A percentile compares a stretch with the other conserved stretches of the same genome.
Evolutionary conservation across 345 rosid species (phyloP).

Genomic region (Rubroshorea leprosula): DNA sequence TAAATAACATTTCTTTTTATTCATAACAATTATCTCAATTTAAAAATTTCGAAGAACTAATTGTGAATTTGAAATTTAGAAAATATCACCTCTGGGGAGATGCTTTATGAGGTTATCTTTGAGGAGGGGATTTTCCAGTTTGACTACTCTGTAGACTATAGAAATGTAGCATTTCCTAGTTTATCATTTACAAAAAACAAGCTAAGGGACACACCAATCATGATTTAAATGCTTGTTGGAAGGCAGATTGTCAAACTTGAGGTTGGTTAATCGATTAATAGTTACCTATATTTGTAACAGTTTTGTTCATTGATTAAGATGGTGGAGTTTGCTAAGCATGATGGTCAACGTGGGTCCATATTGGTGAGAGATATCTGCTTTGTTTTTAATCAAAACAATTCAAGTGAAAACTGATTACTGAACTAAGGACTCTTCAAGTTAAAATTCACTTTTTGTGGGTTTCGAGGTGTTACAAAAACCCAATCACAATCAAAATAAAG

Average conservation of each 20-base stretch:
- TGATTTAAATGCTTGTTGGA: slow-evolving; percentile 24
- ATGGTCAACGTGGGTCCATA: too few species aligned
- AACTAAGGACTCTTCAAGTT: too few species aligned
- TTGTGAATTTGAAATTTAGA: too few species aligned
- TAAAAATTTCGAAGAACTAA: too few species aligned
- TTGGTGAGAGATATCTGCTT: too few species aligned
- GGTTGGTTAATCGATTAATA: slow-evolving; percentile 43
- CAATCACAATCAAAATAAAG: too few species aligned
- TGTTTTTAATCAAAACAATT: too few species aligned
- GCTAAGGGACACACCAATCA: slow-evolving; percentile 49
- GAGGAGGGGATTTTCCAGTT: slow-evolving; percentile 74
- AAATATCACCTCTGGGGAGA: slow-evolving; percentile 32
- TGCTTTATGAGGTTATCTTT: slow-evolving; percentile 68
- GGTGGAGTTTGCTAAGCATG: slow-evolving; percentile 16
- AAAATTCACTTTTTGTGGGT: too few species aligned
- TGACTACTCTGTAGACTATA: slow-evolving; percentile 52
- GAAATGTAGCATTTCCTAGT: slow-evolving; percentile 60
- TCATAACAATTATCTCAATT: too few species aligned
- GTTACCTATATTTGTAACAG: background rate
- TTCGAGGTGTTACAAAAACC: too few species aligned
- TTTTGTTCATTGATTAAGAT: background rate
- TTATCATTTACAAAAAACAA: slow-evolving; percentile 50
- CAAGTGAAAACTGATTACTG: too few species aligned
- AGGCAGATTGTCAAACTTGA: slow-evolving; percentile 65
- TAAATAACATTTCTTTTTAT: too few species aligned